Base-by-base conservation (phyloP, 768 basidiomycete species). In the Mycena galericulata region DNA sequence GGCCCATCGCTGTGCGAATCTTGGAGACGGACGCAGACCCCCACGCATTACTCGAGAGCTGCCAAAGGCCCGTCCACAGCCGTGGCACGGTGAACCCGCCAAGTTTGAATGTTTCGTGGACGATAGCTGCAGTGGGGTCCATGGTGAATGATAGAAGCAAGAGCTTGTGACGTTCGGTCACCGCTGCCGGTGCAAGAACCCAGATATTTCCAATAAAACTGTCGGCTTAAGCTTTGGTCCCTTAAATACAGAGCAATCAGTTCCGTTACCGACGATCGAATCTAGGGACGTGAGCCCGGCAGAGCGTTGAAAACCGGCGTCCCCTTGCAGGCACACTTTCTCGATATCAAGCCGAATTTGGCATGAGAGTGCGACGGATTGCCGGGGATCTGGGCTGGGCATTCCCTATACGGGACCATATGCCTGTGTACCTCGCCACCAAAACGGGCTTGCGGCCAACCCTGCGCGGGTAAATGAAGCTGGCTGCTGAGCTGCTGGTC, bases 21-120 rank as follows among this genome's bases (percentile, higher is more conserved):
- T 65, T 68, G 18, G 66, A 29, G 7, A 65, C 70, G 3, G 67
- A 43, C 18, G 70, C 63, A 3, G 67, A 58, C 4, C 70, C 70
- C 70, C 70, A 72, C 2, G 70, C 70, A 32, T 72, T 72, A 43
- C 63, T 65, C 2, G 70, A 72, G 22, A 72, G 70, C 45, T 72
- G 70, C 70, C 70, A 72, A 3, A 72, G 60, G 0, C 70, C 70
- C 2, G 55, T 61, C 63, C 63, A 72, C 1, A 72, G 59, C 26
- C 70, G 67, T 4, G 70, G 66, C 20, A 51, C 59, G 12, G 62
- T 68, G 63, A 65, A 62, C 8, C 45, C 45, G 5, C 70, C 70
- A 2, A 72, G 70, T 22, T 65, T 38, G 49, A 72, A 72, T 26
- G 70, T 72, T 59, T 72, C 70, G 32, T 62, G 70, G 57, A 40